A percentile compares a stretch with the other conserved stretches of the same genome.
Evolutionary conservation across 2,329 filamentous ascomycete species (phyloP).

Genomic region (Paecilomyces sp.): DNA sequence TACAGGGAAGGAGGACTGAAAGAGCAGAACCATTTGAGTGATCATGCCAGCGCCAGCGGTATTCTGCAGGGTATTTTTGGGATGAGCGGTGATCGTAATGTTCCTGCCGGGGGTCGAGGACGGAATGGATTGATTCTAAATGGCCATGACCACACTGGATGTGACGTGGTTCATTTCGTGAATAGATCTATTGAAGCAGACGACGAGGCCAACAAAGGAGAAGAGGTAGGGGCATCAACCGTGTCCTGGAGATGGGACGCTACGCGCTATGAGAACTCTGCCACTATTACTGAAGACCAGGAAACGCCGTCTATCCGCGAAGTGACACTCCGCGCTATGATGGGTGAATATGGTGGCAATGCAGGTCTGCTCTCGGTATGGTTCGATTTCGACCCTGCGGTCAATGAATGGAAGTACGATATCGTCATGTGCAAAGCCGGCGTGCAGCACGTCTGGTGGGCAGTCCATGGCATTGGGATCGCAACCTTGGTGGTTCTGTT

Average conservation of each 20-base stretch:
- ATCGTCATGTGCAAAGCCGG: slow-evolving; percentile 73
- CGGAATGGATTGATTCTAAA: slow-evolving; percentile 75
- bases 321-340: slow-evolving; percentile 94
- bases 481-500: slow-evolving; percentile 32
- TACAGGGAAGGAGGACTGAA: slow-evolving; percentile 47
- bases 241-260: slow-evolving; percentile 29
- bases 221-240: not conserved
- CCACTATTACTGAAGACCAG: not conserved
- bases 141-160: slow-evolving; percentile 92
- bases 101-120: slow-evolving; percentile 56
- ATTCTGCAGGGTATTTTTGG: slow-evolving; percentile 83
- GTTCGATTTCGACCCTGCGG: slow-evolving; percentile 60
- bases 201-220: not conserved
- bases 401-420: slow-evolving; percentile 73
- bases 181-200: slow-evolving; percentile 46
- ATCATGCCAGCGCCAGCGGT: slow-evolving; percentile 58
- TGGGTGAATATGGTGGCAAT: slow-evolving; percentile 93
- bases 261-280: slow-evolving; percentile 16
- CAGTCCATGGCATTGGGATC: slow-evolving; percentile 68
- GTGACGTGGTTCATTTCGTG: slow-evolving; percentile 79
- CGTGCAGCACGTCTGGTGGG: slow-evolving; percentile 91
- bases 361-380: slow-evolving; percentile 81
- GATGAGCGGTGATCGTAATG: slow-evolving; percentile 56
- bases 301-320: slow-evolving; percentile 57
- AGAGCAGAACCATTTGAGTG: slow-evolving; percentile 86